These are phyloP conservation scores for Penicillium odoratum DNA, from an alignment of 495 filamentous ascomycete species.

Conservation along the genomic window DNA sequence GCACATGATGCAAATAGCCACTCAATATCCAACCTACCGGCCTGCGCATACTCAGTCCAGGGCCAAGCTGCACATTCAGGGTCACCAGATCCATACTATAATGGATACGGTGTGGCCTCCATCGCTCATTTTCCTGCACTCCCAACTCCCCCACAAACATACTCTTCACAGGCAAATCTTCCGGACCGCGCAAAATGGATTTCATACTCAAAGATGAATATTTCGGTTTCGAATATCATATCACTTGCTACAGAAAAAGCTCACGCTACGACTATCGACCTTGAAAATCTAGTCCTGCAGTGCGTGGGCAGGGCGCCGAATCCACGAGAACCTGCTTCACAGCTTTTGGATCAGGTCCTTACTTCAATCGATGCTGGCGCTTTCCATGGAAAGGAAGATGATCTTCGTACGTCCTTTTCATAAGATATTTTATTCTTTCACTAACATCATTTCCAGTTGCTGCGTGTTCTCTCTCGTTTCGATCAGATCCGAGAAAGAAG, in stretches of 20 bases:
- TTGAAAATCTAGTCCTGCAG: conserved; percentile 17
- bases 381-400: conserved; percentile 61
- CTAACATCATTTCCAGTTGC: conserved; percentile 24
- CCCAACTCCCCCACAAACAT: neutral
- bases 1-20: neutral
- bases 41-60: neutral
- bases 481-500: conserved; percentile 13
- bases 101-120: neutral
- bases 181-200: conserved; percentile 18
- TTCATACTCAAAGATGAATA: conserved; percentile 16
- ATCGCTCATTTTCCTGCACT: conserved; percentile 5
- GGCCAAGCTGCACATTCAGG: neutral
- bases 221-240: conserved; percentile 17
- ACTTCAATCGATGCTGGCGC: conserved; percentile 68
- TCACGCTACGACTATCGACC: conserved; percentile 22
- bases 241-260: conserved; percentile 19
- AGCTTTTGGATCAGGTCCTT: conserved; percentile 60
- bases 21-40: neutral
- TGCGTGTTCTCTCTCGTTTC: conserved; percentile 21
- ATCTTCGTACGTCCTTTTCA: conserved; percentile 48
- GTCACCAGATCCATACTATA: neutral
- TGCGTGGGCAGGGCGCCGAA: conserved; percentile 20
- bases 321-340: conserved; percentile 41
- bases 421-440: neutral
- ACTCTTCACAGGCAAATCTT: neutral